Conservation (phyloP, 768 basidiomycete genomes). For the Psilocybe cubensis region DNA sequence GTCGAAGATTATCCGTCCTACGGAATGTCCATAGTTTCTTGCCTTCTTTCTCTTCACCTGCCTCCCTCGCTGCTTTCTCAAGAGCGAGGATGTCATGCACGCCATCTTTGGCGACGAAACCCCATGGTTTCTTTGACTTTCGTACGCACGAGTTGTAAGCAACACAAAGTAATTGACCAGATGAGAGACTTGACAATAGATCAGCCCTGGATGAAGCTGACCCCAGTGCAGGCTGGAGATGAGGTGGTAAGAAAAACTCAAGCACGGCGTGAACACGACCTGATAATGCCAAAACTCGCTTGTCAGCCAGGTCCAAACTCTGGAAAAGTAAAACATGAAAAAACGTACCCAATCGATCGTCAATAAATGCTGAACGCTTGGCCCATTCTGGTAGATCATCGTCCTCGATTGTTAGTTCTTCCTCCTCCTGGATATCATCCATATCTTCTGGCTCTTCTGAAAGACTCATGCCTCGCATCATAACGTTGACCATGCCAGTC, state of each 20-base stretch:
- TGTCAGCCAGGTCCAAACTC: background rate
- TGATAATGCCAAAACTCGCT: constrained; percentile 28
- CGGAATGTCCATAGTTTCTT: constrained; percentile 84
- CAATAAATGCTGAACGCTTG: constrained; percentile 52
- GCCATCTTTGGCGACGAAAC: constrained; percentile 75
- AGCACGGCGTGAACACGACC: constrained; percentile 71
- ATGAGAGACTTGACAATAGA: constrained; percentile 63
- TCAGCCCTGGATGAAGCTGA: constrained; percentile 36
- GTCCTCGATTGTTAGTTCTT: constrained; percentile 62
- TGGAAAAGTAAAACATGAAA: constrained; percentile 7
- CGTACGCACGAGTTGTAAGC: constrained; percentile 85
- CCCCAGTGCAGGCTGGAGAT: constrained; percentile 45
- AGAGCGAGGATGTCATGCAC: constrained; percentile 81
- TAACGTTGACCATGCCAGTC: constrained; percentile 54
- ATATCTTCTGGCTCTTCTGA: constrained; percentile 63
- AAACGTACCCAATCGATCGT: constrained; percentile 61
- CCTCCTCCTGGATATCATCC: constrained; percentile 41
- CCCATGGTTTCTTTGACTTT: constrained; percentile 84
- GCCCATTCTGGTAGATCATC: constrained; percentile 84
- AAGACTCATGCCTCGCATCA: constrained; percentile 51
- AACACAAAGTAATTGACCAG: constrained; percentile 79
- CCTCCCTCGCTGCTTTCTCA: constrained; percentile 49
- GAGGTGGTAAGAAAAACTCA: constrained; percentile 57
- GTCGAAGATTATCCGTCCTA: constrained; percentile 80
- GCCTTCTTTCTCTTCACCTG: constrained; percentile 46